These are phyloP conservation scores for Giardia duodenalis DNA, from an alignment of 208 protist species.

Conservation along the genomic window DNA sequence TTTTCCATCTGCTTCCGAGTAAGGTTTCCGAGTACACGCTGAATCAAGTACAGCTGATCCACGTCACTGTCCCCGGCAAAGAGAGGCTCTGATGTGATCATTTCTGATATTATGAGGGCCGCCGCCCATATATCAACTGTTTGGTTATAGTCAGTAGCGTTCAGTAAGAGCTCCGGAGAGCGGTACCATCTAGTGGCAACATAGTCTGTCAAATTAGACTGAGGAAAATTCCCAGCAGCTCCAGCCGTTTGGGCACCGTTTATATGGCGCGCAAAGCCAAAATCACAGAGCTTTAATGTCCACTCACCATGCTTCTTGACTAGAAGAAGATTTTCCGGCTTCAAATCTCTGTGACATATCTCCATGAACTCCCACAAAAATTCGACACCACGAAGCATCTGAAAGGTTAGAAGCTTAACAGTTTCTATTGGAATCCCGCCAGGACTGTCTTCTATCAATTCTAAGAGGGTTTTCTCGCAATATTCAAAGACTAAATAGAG, in stretches of 20 bases:
- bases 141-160: slow-evolving; percentile 54
- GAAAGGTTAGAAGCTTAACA: slow-evolving; percentile 39
- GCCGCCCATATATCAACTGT: slow-evolving; percentile 52
- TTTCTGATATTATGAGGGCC: slow-evolving; percentile 52
- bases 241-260: background rate
- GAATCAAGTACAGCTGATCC: slow-evolving; percentile 42
- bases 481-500: slow-evolving; percentile 53
- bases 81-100: slow-evolving; percentile 44
- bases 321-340: slow-evolving; percentile 41
- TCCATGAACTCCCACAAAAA: background rate
- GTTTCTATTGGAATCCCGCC: slow-evolving; percentile 36
- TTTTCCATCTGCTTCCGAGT: slow-evolving; percentile 29
- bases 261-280: slow-evolving; percentile 28
- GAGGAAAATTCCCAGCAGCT: slow-evolving; percentile 52
- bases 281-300: slow-evolving; percentile 38
- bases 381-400: slow-evolving; percentile 30
- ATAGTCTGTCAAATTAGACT: slow-evolving; percentile 47
- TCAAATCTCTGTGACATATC: slow-evolving; percentile 36
- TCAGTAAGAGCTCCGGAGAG: slow-evolving; percentile 44
- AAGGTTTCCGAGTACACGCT: background rate
- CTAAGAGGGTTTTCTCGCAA: slow-evolving; percentile 46
- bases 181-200: slow-evolving; percentile 40
- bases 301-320: background rate
- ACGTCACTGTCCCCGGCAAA: slow-evolving; percentile 49
- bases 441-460: slow-evolving; percentile 43